Conservation (phyloP, 495 filamentous ascomycete genomes). For the Penicillium riverlandense region DNA sequence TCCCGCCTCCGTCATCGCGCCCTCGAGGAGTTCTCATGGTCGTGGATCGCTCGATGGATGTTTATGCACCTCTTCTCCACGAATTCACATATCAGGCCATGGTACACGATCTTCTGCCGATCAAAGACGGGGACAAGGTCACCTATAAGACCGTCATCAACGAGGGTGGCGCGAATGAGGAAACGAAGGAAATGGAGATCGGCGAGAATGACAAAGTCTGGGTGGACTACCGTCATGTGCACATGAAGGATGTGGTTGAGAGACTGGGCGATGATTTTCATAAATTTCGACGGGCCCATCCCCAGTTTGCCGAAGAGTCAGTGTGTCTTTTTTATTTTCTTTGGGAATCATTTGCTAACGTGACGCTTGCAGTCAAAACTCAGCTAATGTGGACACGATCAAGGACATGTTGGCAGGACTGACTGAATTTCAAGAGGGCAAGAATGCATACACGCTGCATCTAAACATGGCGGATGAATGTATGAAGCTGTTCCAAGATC, state of each 20-base stretch:
- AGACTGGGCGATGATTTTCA: constrained; percentile 89
- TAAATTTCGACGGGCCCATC: constrained; percentile 82
- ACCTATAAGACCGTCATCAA: constrained; percentile 75
- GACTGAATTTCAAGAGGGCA: constrained; percentile 89
- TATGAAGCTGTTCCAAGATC: constrained; percentile 81
- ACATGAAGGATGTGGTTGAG: constrained; percentile 97
- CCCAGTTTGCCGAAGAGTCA: constrained; percentile 78
- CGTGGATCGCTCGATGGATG: constrained; percentile 86
- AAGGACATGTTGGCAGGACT: constrained; percentile 94
- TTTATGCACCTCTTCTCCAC: constrained; percentile 79
- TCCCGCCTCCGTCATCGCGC: constrained; percentile 71
- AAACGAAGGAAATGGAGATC: constrained; percentile 86
- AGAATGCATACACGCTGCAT: constrained; percentile 91
- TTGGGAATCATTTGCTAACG: constrained; percentile 1
- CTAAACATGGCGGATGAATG: constrained; percentile 97
- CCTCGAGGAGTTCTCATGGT: constrained; percentile 81
- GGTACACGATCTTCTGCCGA: constrained; percentile 85
- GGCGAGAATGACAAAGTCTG: constrained; percentile 85
- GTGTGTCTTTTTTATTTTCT: constrained; percentile 5
- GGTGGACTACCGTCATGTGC: constrained; percentile 85
- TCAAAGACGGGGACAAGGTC: constrained; percentile 81
- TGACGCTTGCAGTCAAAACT: constrained; percentile 38
- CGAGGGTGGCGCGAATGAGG: constrained; percentile 55
- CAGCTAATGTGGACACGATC: constrained; percentile 78
- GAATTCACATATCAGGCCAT: constrained; percentile 99